A percentile compares a stretch with the other conserved stretches of the same genome.
Evolutionary conservation across 139 green algal genomes (phyloP).

Genomic region (Chlamydomonas sp.): DNA sequence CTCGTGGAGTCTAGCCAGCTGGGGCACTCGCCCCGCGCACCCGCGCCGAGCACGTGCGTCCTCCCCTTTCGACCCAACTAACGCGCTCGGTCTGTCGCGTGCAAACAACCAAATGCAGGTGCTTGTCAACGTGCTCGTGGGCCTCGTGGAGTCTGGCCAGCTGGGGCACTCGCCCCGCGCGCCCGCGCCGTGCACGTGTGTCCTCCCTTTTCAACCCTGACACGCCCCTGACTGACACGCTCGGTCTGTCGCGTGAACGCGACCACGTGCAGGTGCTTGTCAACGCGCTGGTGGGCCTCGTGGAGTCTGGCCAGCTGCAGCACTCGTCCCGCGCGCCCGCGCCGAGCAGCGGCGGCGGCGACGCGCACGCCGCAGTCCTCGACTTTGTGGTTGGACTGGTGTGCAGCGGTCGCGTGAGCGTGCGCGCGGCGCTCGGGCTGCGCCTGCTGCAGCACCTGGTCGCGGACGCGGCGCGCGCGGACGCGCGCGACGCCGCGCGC

Average conservation of each 20-base stretch:
- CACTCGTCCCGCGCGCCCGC: slow-evolving; percentile 5
- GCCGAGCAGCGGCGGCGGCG: background rate
- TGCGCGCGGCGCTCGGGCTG: slow-evolving; percentile 20
- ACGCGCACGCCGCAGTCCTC: slow-evolving; percentile 19
- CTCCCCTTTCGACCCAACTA: too few relatives aligned
- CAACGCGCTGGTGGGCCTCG: background rate
- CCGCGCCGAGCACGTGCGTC: background rate
- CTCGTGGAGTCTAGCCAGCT: background rate
- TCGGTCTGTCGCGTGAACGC: too few relatives aligned
- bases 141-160: slow-evolving; percentile 25
- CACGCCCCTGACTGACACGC: too few relatives aligned
- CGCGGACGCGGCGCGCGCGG: background rate
- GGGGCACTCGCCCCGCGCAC: background rate
- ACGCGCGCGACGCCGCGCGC: background rate
- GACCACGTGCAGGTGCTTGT: slow-evolving; percentile 9
- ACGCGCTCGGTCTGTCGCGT: too few relatives aligned
- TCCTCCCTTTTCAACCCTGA: too few relatives aligned
- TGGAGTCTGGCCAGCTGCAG: background rate
- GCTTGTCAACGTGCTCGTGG: slow-evolving; percentile 32
- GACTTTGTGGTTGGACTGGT: slow-evolving; percentile 30
- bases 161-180: slow-evolving; percentile 10
- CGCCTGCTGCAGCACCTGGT: slow-evolving; percentile 32
- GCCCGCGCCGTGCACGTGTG: background rate
- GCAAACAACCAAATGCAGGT: too few relatives aligned
- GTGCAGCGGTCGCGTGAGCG: slow-evolving; percentile 30